phyloP scores from a whole-genome alignment of 208 protist species.

The Leishmania amazonensis region DNA sequence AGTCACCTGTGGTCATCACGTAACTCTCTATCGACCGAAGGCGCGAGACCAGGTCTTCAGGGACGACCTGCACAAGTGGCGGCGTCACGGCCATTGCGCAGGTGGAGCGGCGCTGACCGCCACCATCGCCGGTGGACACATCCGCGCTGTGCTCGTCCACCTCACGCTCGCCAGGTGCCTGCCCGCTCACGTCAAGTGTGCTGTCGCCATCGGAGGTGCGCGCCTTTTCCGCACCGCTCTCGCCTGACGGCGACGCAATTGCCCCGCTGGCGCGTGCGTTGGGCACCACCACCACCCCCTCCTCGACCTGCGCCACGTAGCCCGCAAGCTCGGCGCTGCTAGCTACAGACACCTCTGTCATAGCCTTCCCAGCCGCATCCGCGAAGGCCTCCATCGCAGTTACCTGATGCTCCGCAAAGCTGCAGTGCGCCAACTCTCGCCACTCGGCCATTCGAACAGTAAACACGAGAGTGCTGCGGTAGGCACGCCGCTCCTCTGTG shows the following conservation, averaged over 20 bases:
- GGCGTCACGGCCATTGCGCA: neutral
- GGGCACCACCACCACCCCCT: neutral
- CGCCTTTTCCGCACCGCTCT: neutral
- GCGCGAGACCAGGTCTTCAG: neutral
- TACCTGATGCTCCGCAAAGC: constrained; percentile 1
- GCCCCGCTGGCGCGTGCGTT: neutral
- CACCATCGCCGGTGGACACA: neutral
- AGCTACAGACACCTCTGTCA: neutral
- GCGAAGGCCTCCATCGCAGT: constrained; percentile 1
- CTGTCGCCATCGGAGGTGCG: neutral
- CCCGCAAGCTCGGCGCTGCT: neutral
- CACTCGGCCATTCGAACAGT: constrained; percentile 2
- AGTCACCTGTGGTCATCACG: neutral
- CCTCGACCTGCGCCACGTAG: neutral
- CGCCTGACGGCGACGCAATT: neutral
- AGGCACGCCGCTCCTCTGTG: constrained; percentile 3
- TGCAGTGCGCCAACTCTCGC: neutral
- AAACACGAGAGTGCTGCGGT: constrained; percentile 3
- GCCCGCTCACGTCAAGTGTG: constrained; percentile 10
- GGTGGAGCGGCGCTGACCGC: neutral
- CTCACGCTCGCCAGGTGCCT: neutral
- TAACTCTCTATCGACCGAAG: neutral
- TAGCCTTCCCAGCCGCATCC: neutral
- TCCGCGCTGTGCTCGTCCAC: neutral
- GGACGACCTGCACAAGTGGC: neutral